These are phyloP conservation scores for Prunus salicina DNA, from an alignment of 306 rosid genomes.

Conservation along the genomic window DNA sequence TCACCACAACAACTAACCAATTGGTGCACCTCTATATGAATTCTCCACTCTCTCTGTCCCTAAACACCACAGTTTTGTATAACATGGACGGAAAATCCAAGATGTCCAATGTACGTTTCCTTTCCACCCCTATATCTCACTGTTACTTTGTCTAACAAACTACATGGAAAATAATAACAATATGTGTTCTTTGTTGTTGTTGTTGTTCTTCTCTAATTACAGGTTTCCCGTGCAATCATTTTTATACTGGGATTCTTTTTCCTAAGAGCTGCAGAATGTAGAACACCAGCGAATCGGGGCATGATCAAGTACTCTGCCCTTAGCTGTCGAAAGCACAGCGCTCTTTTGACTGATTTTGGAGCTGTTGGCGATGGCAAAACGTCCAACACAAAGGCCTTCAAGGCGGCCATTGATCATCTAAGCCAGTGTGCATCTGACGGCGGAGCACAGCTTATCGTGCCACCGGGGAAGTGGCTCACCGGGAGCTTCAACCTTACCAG, in stretches of 20 bases:
- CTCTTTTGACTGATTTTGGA: slow-evolving; percentile 68
- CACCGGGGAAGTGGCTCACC: slow-evolving; percentile 91
- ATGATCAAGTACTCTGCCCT: slow-evolving; percentile 33
- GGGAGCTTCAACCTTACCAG: slow-evolving; percentile 91
- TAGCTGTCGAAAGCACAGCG: slow-evolving; percentile 63
- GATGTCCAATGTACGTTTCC: background rate
- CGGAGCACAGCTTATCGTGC: slow-evolving; percentile 76
- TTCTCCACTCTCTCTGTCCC: background rate
- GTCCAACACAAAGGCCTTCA: slow-evolving; percentile 65
- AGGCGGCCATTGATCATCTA: slow-evolving; percentile 55
- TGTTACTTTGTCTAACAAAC: too few relatives aligned
- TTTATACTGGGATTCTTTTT: slow-evolving; percentile 14
- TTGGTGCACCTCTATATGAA: background rate
- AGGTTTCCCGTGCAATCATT: slow-evolving; percentile 7
- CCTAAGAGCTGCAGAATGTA: slow-evolving; percentile 34
- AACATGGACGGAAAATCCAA: background rate
- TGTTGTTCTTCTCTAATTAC: background rate
- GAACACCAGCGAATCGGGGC: background rate
- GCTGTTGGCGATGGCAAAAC: slow-evolving; percentile 82
- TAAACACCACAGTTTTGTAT: background rate
- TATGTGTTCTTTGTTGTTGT: background rate
- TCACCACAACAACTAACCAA: too few relatives aligned
- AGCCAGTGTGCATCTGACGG: slow-evolving; percentile 48
- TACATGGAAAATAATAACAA: too few relatives aligned
- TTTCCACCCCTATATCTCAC: background rate